phyloP scores from a whole-genome alignment of 2,329 filamentous ascomycete species.

The Rhynchosporium graminicola region DNA sequence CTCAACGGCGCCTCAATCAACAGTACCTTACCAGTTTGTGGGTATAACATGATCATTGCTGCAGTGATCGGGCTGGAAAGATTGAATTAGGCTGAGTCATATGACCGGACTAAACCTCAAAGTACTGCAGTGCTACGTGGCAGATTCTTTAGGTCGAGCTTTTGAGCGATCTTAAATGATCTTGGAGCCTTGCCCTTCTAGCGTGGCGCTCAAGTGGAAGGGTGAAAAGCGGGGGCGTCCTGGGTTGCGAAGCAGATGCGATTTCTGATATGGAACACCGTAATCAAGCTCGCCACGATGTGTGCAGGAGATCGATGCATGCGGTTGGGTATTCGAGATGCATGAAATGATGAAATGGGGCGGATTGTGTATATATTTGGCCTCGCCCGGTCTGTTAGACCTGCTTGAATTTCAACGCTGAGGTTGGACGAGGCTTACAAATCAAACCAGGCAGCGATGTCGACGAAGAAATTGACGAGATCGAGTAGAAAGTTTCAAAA shows the following conservation, averaged over 20 bases:
- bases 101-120: background rate
- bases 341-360: background rate
- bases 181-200: background rate
- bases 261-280: background rate
- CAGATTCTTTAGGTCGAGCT: background rate
- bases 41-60: background rate
- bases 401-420: background rate
- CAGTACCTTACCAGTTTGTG: background rate
- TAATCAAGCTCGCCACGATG: background rate
- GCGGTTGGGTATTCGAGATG: background rate
- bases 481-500: background rate
- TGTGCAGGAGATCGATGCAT: slow-evolving; percentile 8
- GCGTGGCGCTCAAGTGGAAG: background rate
- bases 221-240: background rate
- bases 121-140: slow-evolving; percentile 4
- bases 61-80: background rate
- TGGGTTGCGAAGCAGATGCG: background rate
- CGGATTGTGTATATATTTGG: background rate
- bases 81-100: background rate
- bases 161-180: background rate
- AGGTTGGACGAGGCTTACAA: background rate
- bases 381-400: slow-evolving; percentile 1
- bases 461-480: slow-evolving; percentile 3
- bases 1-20: background rate
- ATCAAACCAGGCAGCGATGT: background rate